Evolutionary conservation across 2,329 filamentous ascomycete genomes (phyloP), one percentile per base, ranked within the genome.

Genomic region (Emergomyces orientalis): DNA sequence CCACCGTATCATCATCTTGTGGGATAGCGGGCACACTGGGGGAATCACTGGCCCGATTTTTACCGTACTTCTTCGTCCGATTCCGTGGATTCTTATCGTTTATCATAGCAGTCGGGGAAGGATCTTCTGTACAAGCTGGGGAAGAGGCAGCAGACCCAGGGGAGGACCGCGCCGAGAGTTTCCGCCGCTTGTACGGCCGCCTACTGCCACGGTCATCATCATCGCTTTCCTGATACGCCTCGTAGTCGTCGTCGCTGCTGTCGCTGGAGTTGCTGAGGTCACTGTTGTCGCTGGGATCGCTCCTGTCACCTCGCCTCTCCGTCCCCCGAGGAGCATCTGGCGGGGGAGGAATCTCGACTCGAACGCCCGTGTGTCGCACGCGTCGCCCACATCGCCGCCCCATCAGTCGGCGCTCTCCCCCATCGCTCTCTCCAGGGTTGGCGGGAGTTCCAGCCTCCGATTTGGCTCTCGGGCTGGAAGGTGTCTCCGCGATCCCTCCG

Each of bases 201-300:
- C 45, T 60, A 60, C 30, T 60, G 41, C 30, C 57, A 60, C 27
- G 57, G 32, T 60, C 45, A 60, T 60, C 41, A 49, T 49, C 43
- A 14, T 59, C n/a, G n/a, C n/a, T n/a, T n/a, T n/a, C n/a, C n/a
- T n/a, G n/a, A n/a, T n/a, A n/a, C n/a, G n/a, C n/a, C n/a, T n/a
- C n/a, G n/a, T n/a, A 32, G 7, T 45, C 25, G 14, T 19, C 25
- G 56, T 32, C 43, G 37, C 25, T 59, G 25, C 4, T 6, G n/a
- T n/a, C n/a, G n/a, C n/a, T n/a, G n/a, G n/a, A n/a, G n/a, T n/a
- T n/a, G n/a, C n/a, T n/a, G n/a, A n/a, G n/a, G 22, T 59, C 57
- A 59, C 30, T 49, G 37, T 59, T 27, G n/a, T 59, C 37, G 7
- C 37, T 59, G n/a, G 43, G 37, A 45, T 59, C 37, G 37, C 13